Conservation (phyloP, 768 basidiomycete genomes). For the Lactarius sp. region DNA sequence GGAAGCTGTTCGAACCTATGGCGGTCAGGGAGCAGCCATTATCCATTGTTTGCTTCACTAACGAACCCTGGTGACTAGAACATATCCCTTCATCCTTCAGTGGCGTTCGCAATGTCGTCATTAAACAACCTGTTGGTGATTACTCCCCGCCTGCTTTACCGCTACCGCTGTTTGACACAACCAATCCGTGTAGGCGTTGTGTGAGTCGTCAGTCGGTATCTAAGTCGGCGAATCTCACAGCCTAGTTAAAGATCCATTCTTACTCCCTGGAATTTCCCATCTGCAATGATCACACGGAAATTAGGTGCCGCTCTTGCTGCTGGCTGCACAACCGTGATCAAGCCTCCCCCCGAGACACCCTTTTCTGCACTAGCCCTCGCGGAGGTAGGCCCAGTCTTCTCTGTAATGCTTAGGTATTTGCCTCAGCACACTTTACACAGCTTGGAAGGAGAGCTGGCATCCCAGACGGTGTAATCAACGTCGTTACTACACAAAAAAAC, state of each 20-base stretch:
- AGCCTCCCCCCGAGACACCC: conserved; percentile 92
- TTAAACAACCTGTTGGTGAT: conserved; percentile 89
- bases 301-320: conserved; percentile 86
- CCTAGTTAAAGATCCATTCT: conserved; percentile 56
- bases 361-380: conserved; percentile 87
- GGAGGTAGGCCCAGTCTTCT: conserved; percentile 50
- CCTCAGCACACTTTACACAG: conserved; percentile 35
- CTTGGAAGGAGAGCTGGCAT: conserved; percentile 85
- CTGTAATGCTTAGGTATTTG: background rate
- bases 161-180: background rate
- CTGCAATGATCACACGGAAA: conserved; percentile 92
- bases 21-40: conserved; percentile 45
- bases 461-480: conserved; percentile 92
- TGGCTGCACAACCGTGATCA: conserved; percentile 94
- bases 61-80: conserved; percentile 41
- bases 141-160: conserved; percentile 13
- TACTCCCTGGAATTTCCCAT: conserved; percentile 93
- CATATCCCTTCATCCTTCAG: conserved; percentile 73
- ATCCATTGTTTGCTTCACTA: background rate
- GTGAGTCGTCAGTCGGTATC: conserved; percentile 31
- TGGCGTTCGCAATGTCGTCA: conserved; percentile 74
- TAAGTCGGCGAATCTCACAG: background rate
- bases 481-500: conserved; percentile 84
- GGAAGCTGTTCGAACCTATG: conserved; percentile 89
- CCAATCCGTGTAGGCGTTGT: conserved; percentile 39